These are phyloP conservation scores for Erodium maritimum DNA, from an alignment of 345 rosid genomes.

Conservation along the genomic window DNA sequence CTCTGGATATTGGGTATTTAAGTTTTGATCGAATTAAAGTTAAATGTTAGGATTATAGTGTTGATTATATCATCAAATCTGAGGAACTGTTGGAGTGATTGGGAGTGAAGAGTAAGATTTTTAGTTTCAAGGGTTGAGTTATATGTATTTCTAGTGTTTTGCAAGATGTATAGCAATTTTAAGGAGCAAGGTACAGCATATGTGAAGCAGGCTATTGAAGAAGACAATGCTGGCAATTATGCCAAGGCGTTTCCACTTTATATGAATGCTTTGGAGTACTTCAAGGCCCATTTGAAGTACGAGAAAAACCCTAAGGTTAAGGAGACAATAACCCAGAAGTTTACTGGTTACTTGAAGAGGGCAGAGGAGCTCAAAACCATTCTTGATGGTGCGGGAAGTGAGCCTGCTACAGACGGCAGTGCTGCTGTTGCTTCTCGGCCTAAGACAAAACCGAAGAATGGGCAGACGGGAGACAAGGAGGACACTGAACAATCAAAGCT, in stretches of 20 bases:
- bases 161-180: constrained; percentile 78
- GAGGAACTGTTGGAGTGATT: background rate
- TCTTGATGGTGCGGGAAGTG: constrained; percentile 71
- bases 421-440: constrained; percentile 65
- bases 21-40: background rate
- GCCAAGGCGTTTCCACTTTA: constrained; percentile 74
- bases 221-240: constrained; percentile 87
- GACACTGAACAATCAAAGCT: constrained; percentile 78
- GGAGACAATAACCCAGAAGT: constrained; percentile 71
- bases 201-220: constrained; percentile 82
- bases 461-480: constrained; percentile 55
- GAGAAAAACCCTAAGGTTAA: constrained; percentile 87
- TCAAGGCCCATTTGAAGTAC: constrained; percentile 86
- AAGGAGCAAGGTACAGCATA: constrained; percentile 92
- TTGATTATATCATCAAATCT: background rate
- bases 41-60: too few relatives aligned
- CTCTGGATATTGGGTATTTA: background rate
- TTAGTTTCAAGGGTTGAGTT: background rate
- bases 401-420: constrained; percentile 56
- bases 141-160: background rate
- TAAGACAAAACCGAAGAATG: constrained; percentile 71
- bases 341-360: constrained; percentile 77
- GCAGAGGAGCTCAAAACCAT: constrained; percentile 93
- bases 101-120: background rate
- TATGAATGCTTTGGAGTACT: constrained; percentile 93